These are phyloP conservation scores for Cyclotella atomus DNA, from an alignment of 108 stramenopile genomes.

Conservation along the genomic window DNA sequence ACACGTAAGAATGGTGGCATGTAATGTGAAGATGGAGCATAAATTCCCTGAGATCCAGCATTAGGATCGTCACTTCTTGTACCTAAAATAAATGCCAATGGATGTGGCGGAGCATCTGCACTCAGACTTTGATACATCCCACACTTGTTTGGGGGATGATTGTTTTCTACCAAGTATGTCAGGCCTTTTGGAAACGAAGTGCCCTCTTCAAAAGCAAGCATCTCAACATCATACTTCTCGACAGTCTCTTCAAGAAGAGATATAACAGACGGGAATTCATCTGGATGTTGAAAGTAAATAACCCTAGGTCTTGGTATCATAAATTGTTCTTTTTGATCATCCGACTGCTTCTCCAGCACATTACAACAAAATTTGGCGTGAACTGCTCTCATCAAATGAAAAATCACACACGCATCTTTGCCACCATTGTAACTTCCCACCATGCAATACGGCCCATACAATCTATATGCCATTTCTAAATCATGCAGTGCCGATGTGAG, in stretches of 20 bases:
- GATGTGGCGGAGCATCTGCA: constrained; percentile 37
- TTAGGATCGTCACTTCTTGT: constrained; percentile 95
- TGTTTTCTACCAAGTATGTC: constrained; percentile 67
- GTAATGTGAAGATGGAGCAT: constrained; percentile 82
- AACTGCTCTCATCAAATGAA: constrained; percentile 93
- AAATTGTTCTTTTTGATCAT: constrained; percentile 10
- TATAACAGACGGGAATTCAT: constrained; percentile 83
- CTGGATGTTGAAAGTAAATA: constrained; percentile 81
- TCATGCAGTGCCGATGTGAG: constrained; percentile 69
- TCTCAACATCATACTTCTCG: constrained; percentile 84
- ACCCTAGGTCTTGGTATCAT: constrained; percentile 66
- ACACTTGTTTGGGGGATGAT: constrained; percentile 34
- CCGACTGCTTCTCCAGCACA: constrained; percentile 24
- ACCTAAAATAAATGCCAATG: constrained; percentile 94
- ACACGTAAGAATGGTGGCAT: constrained; percentile 99
- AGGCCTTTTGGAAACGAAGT: constrained; percentile 69
- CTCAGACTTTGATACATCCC: not conserved
- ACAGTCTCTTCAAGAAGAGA: constrained; percentile 69
- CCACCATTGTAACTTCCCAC: constrained; percentile 97
- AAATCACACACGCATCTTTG: constrained; percentile 97
- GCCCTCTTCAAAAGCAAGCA: constrained; percentile 82
- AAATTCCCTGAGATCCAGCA: constrained; percentile 78
- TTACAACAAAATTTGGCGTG: constrained; percentile 67
- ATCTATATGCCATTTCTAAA: constrained; percentile 77
- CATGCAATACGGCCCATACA: constrained; percentile 81